Base-by-base conservation (phyloP, 306 rosid species). In the Albizia julibrissin region DNA sequence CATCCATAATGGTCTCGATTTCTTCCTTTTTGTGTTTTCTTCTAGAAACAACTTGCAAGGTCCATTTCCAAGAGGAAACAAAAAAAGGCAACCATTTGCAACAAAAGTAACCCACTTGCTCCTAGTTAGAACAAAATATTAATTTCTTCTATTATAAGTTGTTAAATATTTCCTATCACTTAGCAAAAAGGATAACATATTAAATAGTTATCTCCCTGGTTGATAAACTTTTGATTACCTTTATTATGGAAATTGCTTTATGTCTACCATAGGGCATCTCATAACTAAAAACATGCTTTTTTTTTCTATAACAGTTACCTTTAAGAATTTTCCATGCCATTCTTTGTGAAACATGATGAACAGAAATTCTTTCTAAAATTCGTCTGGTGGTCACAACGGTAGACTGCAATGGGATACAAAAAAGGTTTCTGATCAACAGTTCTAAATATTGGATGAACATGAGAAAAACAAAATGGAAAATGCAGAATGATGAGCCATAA, bases 311-410 rank as follows among this genome's bases (percentile, higher is more conserved):
- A 72, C 8, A 21, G 19, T 42, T 74, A 95, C 99, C 99, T 91
- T 95, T 95, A 19, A 93, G 85, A 82, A 95, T 89, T 86, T 80
- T 93, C 99, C 99, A 93, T 18, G 99, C 97, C 90, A 84, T 87
- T 79, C 85, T 85, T 85, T 77, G 87, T 29, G 99, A 89, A 84
- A 79, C 84, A 82, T 92, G 74, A 87, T 82, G 92, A 43, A 93
- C 88, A 79, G 84, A 15, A 59, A 93, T 64, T 87, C 96, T 89
- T 87, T 95, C 99, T 80, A 95, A 84, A 85, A 95, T 52, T 43
- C 97, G 88, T 80, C 91, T 86, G 11, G 98, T 95, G 24, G 99
- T 95, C 67, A 88, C 87, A 27, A 92, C 87, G 26, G 96, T 87
- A 27, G 91, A 86, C 98, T 95, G 82, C 59, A 24, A 85, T 77